Evolutionary conservation across 2,329 filamentous ascomycete genomes (phyloP).

Genomic region (Chaetothyriales sp.): DNA sequence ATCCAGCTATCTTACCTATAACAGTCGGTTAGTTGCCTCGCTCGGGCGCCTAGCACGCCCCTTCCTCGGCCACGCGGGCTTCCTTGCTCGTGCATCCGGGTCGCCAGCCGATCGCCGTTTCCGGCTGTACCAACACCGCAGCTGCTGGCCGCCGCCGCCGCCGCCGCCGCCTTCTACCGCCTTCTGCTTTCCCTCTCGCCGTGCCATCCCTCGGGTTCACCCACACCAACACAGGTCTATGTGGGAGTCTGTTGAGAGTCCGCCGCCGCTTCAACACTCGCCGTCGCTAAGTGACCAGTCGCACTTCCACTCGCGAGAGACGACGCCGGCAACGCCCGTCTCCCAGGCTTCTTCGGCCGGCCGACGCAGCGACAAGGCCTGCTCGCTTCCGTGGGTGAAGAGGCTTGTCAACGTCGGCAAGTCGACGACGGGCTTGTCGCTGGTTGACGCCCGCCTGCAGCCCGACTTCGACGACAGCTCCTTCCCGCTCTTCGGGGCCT

Average conservation of each 20-base stretch:
- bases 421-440: conserved; percentile 28
- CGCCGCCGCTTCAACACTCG: conserved; percentile 40
- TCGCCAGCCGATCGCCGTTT: neutral
- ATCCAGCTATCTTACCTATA: neutral
- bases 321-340: conserved; percentile 36
- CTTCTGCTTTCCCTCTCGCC: conserved; percentile 10
- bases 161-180: no score
- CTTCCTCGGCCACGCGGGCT: neutral
- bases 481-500: conserved; percentile 29
- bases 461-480: conserved; percentile 25
- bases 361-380: conserved; percentile 28
- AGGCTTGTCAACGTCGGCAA: conserved; percentile 25
- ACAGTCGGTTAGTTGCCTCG: neutral
- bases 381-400: conserved; percentile 33
- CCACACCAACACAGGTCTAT: conserved; percentile 22
- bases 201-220: neutral
- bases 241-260: conserved; percentile 40
- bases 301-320: conserved; percentile 38
- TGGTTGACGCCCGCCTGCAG: conserved; percentile 22
- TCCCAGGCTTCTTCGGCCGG: conserved; percentile 31
- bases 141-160: neutral
- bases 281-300: conserved; percentile 34
- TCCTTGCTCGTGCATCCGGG: neutral
- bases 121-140: conserved; percentile 1
- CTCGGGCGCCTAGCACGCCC: neutral